Evolutionary conservation across 345 rosid genomes (phyloP).

Genomic region (Brassica carinata): DNA sequence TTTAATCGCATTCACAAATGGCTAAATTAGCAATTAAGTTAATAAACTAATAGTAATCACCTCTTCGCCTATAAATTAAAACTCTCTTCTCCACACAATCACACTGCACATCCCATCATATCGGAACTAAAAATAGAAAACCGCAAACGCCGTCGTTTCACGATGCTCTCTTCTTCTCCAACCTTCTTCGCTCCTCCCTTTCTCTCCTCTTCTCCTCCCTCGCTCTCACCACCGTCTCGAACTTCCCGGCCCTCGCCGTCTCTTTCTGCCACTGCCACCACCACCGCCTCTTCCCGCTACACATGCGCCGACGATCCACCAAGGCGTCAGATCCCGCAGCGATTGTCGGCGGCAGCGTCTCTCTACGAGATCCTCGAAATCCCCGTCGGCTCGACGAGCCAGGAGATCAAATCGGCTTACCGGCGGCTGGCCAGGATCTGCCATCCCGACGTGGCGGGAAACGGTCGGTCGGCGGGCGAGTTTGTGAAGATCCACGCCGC

Average conservation of each 20-base stretch:
- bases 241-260: background rate
- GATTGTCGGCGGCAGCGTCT: conserved; percentile 42
- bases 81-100: background rate
- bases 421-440: conserved; percentile 62
- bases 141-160: background rate
- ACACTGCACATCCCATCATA: background rate
- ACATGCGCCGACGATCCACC: conserved; percentile 13
- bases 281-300: conserved; percentile 26
- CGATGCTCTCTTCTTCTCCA: conserved; percentile 40
- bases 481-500: conserved; percentile 79
- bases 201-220: conserved; percentile 16
- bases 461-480: conserved; percentile 49
- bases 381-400: conserved; percentile 53
- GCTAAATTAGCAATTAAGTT: background rate
- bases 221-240: conserved; percentile 18
- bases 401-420: conserved; percentile 80
- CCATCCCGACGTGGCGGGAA: conserved; percentile 69
- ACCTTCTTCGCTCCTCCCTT: conserved; percentile 22
- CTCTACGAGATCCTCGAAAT: conserved; percentile 73
- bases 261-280: background rate
- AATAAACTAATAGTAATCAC: background rate
- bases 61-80: background rate
- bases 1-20: background rate
- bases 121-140: background rate
- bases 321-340: conserved; percentile 21